These are phyloP conservation scores for Populus hybrid DNA, from an alignment of 441 rosid genomes.

Conservation along the genomic window DNA sequence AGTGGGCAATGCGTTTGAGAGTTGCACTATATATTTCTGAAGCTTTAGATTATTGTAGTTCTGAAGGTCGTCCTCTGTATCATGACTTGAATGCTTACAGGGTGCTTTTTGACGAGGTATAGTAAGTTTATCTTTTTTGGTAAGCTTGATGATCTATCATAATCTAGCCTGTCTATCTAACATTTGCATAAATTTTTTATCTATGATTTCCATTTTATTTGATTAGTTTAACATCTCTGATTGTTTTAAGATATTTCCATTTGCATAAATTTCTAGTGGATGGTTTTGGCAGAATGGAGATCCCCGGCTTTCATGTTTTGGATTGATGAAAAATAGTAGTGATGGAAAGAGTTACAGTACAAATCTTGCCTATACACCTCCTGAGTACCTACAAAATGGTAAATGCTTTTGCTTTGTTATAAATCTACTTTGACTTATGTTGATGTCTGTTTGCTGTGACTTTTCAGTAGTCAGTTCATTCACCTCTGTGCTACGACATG, in stretches of 20 bases:
- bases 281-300: no score
- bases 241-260: no score
- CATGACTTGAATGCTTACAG: constrained; percentile 86
- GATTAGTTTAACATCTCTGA: no score
- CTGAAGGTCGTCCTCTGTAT: constrained; percentile 77
- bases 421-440: background rate
- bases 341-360: constrained; percentile 99
- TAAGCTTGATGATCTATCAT: no score
- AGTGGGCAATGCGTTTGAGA: constrained; percentile 94
- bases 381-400: constrained; percentile 90
- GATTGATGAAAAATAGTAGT: constrained; percentile 90
- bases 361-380: constrained; percentile 94
- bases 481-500: background rate
- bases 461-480: background rate
- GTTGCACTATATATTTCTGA: constrained; percentile 86
- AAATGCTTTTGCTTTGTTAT: constrained; percentile 16
- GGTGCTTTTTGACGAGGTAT: no score
- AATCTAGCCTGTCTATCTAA: no score
- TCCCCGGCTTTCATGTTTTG: constrained; percentile 13
- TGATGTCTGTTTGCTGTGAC: background rate
- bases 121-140: no score
- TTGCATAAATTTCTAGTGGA: no score
- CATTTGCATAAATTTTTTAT: no score
- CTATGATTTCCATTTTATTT: no score
- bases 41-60: constrained; percentile 85